Evolutionary conservation across 2,329 filamentous ascomycete species (phyloP).

Genomic region (Epichloe typhina): DNA sequence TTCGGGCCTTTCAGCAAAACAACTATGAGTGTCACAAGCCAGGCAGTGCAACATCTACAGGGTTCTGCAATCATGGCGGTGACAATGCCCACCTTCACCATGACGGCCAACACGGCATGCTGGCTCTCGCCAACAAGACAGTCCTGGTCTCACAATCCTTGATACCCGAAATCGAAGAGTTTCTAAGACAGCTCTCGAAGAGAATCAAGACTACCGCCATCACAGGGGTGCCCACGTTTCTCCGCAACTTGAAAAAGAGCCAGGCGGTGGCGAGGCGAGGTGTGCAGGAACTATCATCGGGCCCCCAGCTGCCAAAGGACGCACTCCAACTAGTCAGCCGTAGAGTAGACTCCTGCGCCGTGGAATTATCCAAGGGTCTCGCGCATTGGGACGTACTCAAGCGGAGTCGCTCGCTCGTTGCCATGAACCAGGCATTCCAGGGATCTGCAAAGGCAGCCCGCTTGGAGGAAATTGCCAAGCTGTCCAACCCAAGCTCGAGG

Average conservation of each 20-base stretch:
- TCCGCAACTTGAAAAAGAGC: constrained; percentile 10
- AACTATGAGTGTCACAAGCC: neutral
- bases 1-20: neutral
- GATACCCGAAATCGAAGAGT: constrained; percentile 10
- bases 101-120: neutral
- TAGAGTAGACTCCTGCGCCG: constrained; percentile 14
- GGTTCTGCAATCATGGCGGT: neutral
- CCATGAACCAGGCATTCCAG: constrained; percentile 20
- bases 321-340: constrained; percentile 7
- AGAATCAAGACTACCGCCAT: constrained; percentile 4
- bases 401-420: constrained; percentile 17
- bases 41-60: neutral
- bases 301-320: constrained; percentile 4
- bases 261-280: constrained; percentile 6
- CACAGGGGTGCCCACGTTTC: constrained; percentile 11
- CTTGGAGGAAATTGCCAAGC: constrained; percentile 11
- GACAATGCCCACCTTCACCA: neutral
- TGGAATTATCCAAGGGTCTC: constrained; percentile 10
- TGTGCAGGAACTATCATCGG: constrained; percentile 5
- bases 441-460: constrained; percentile 17
- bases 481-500: constrained; percentile 8
- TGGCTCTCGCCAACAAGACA: constrained; percentile 5
- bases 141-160: constrained; percentile 5
- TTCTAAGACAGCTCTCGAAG: constrained; percentile 6
- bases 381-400: constrained; percentile 22